These are phyloP conservation scores for Haplosporangium sp. DNA, from an alignment of 371 early-diverging fungal genomes.

Conservation along the genomic window DNA sequence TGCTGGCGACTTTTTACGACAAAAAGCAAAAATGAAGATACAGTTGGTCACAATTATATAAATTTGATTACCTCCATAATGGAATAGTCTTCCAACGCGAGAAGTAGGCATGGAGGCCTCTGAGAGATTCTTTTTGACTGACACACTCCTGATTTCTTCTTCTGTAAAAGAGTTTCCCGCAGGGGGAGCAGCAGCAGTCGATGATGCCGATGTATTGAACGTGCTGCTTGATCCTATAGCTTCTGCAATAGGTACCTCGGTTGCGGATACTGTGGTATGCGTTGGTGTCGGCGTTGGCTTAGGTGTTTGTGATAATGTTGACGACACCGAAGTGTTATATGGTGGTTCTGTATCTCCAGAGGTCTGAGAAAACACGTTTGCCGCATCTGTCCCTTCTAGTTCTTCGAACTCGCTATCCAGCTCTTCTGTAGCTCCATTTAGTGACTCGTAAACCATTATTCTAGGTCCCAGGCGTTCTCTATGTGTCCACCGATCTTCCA, in stretches of 20 bases:
- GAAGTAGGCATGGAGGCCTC: slow-evolving; percentile 76
- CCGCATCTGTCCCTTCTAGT: neutral
- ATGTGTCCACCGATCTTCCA: slow-evolving; percentile 20
- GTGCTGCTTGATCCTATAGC: neutral
- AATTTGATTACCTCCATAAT: slow-evolving; percentile 66
- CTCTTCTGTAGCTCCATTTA: slow-evolving; percentile 9
- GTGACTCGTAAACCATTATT: slow-evolving; percentile 41
- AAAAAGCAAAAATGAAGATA: too few species aligned
- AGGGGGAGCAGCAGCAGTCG: neutral
- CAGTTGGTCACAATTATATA: neutral
- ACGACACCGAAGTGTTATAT: neutral
- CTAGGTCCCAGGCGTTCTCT: slow-evolving; percentile 43
- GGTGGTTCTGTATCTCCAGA: neutral
- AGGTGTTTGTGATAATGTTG: neutral
- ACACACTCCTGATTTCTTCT: slow-evolving; percentile 10
- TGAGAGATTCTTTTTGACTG: slow-evolving; percentile 55
- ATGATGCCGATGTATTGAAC: neutral
- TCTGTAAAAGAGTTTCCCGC: neutral
- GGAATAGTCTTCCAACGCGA: slow-evolving; percentile 71
- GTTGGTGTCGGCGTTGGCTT: neutral
- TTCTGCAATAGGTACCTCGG: neutral
- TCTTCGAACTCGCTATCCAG: neutral
- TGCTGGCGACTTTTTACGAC: too few species aligned
- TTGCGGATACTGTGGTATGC: neutral
- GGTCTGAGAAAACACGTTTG: neutral